Percentiles rank a stretch among this genome's conserved stretches.
phyloP scores from a whole-genome alignment of 495 filamentous ascomycete species.

The Daldinia caldariorum region DNA sequence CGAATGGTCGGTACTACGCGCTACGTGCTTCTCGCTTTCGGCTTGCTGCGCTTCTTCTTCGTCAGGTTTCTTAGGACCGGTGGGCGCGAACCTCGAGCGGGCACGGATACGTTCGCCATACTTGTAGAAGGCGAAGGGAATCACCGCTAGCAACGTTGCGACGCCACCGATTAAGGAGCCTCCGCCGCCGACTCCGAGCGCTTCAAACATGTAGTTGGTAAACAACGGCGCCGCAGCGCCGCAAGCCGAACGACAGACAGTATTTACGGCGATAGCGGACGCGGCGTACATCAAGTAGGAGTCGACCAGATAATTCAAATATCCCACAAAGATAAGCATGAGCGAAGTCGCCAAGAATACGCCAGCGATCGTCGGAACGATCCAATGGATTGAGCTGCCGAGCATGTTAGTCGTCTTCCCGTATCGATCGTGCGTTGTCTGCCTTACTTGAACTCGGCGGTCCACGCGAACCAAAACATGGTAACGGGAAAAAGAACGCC shows the following conservation, averaged over 20 bases:
- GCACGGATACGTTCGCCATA: constrained; percentile 60
- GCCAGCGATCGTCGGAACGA: constrained; percentile 58
- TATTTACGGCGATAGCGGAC: constrained; percentile 70
- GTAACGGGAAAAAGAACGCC: constrained; percentile 58
- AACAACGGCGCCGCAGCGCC: constrained; percentile 73
- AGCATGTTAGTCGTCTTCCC: constrained; percentile 9
- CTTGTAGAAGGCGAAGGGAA: constrained; percentile 63
- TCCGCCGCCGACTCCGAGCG: constrained; percentile 60
- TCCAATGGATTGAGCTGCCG: constrained; percentile 54
- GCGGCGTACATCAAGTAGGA: constrained; percentile 76
- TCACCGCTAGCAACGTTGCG: constrained; percentile 54
- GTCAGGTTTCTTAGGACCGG: constrained; percentile 36
- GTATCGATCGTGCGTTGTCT: background rate
- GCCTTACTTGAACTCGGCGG: constrained; percentile 37
- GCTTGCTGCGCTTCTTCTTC: constrained; percentile 32
- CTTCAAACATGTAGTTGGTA: constrained; percentile 68
- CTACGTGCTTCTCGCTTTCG: constrained; percentile 7
- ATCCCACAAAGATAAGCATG: constrained; percentile 57
- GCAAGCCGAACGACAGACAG: constrained; percentile 65
- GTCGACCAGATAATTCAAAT: constrained; percentile 76
- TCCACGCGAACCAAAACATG: constrained; percentile 68
- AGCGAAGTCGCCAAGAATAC: constrained; percentile 49
- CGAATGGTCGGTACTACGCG: constrained; percentile 20
- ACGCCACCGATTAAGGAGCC: constrained; percentile 60
- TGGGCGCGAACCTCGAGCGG: constrained; percentile 51